Evolutionary conservation across 495 filamentous ascomycete genomes (phyloP), one percentile per base, ranked within the genome.

Genomic region (Hypoxylon intermedium): DNA sequence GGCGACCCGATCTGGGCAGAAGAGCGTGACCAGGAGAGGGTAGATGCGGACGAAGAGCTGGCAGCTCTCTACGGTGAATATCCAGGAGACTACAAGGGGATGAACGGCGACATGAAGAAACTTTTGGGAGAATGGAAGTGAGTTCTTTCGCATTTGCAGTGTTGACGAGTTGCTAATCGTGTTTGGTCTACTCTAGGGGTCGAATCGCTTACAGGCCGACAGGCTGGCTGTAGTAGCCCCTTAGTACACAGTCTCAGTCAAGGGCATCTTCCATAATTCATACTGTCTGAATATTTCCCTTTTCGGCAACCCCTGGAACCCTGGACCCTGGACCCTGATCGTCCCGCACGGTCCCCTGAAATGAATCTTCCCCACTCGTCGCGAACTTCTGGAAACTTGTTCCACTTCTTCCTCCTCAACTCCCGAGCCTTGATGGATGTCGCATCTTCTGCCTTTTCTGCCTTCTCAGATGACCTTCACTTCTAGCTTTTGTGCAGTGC

Each of bases 301-400:
- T 47, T 46, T 56, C 31, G 31, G 42, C 28, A 56, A 47, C n/a
- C 6, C 15, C 16, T 1, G 1, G 20, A 19, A 38, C 16, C 36
- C 36, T 23, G 40, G 6, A 23, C 13, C 30, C 30, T 15, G 34
- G 2, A 11, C 34, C 34, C 34, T 37, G 16, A 44, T 11, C 9
- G 5, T 23, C 9, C 13, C 28, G 41, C 57, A 53, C 48, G 41
- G 48, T n/a, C 41, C 34, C 12, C 16, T 9, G 18, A 24, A 16
- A 34, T 37, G 47, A 19, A 26, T 33, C 21, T 37, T 62, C 50
- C 48, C 41, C 58, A 50, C 41, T 26, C 21, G 46, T n/a, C 33
- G 30, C 54, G 45, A 50, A 31, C 37, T 31, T 44, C 16, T 33
- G 4, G 23, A 56, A 56, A 26, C 37, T n/a, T 15, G 5, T 42